phyloP scores from a whole-genome alignment of 805 yeast species.

The Pichia paraexigua region DNA sequence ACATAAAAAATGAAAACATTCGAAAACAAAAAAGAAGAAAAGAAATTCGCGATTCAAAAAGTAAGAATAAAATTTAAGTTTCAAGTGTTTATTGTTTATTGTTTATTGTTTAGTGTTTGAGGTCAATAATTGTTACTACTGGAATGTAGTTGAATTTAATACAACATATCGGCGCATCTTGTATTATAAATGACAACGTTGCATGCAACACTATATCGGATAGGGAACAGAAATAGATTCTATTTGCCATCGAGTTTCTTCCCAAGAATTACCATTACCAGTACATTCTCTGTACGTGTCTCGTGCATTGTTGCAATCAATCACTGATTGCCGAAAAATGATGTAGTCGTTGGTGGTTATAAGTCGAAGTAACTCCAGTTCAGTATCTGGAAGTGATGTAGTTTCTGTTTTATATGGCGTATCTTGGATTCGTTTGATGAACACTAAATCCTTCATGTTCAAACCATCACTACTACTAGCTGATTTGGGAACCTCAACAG shows the following conservation, averaged over 20 bases:
- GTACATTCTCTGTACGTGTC: background rate
- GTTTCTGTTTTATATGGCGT: conserved; percentile 23
- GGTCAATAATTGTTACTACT: no score
- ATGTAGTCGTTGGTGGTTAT: conserved; percentile 32
- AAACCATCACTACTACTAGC: background rate
- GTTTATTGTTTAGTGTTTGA: no score
- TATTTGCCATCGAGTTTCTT: background rate
- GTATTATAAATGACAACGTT: background rate
- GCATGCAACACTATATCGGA: background rate
- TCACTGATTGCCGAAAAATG: background rate
- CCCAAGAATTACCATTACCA: background rate
- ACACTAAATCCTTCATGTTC: conserved; percentile 10
- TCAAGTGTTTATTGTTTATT: no score
- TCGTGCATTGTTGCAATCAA: background rate
- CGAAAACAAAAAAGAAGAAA: no score
- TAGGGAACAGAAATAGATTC: background rate
- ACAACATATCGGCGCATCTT: no score
- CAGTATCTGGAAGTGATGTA: conserved; percentile 21
- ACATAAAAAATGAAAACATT: no score
- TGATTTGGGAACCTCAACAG: background rate
- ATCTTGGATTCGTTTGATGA: conserved; percentile 16
- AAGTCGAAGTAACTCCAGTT: conserved; percentile 29
- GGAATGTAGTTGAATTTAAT: no score
- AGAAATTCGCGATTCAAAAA: no score
- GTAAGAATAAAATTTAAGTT: no score